A percentile compares a stretch with the other conserved stretches of the same genome.
Conservation (phyloP, 805 yeast genomes). For the Pichia exigua region DNA sequence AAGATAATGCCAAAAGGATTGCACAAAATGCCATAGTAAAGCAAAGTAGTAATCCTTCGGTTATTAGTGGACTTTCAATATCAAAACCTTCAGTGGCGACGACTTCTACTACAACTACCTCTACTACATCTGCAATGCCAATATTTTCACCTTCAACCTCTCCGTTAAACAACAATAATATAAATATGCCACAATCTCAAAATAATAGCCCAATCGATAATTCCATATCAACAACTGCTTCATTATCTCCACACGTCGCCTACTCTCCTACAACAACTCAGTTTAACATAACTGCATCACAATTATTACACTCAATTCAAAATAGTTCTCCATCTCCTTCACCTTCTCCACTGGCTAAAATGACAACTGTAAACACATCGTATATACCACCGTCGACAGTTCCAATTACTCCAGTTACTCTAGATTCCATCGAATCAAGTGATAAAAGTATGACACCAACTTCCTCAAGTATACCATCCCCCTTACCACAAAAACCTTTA, state of each 20-base stretch:
- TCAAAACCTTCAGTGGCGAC: background rate
- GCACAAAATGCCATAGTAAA: background rate
- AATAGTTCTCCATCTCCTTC: slow-evolving; percentile 15
- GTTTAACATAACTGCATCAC: slow-evolving; percentile 26
- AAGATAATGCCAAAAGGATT: slow-evolving; percentile 23
- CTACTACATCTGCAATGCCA: background rate
- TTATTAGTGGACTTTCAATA: background rate
- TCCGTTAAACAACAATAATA: background rate
- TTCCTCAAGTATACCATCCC: background rate
- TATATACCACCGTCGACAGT: background rate
- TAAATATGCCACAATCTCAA: background rate
- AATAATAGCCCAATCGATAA: slow-evolving; percentile 1
- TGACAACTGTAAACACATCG: background rate
- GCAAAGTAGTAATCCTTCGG: background rate
- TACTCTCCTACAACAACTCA: slow-evolving; percentile 17
- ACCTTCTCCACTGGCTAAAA: slow-evolving; percentile 6
- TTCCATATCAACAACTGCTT: slow-evolving; percentile 9
- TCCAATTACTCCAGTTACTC: background rate
- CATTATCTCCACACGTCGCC: slow-evolving; percentile 17
- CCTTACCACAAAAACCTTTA: background rate
- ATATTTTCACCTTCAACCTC: slow-evolving; percentile 4
- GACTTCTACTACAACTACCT: background rate
- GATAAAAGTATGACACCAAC: background rate
- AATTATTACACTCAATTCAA: slow-evolving; percentile 29
- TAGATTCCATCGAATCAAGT: background rate